Conservation (phyloP, 2,329 filamentous ascomycete genomes). For the Fusarium sp. region DNA sequence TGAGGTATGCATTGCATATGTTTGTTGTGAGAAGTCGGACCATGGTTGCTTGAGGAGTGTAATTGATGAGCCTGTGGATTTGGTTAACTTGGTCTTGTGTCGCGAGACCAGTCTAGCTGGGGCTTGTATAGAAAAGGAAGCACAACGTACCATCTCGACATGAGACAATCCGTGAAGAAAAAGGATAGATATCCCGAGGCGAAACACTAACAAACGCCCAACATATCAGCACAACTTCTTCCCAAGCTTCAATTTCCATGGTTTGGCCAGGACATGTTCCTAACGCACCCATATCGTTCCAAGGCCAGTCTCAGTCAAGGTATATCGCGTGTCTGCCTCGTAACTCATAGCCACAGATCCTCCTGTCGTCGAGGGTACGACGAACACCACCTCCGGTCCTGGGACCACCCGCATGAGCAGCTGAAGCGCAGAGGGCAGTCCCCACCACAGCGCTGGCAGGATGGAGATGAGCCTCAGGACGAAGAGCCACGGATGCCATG, state of each 20-base stretch:
- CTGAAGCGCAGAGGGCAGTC: conserved; percentile 75
- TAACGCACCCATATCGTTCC: conserved; percentile 79
- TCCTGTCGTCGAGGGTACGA: conserved; percentile 46
- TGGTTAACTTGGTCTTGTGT: conserved; percentile 21
- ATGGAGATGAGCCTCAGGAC: conserved; percentile 79
- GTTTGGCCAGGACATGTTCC: not conserved
- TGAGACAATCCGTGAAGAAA: conserved; percentile 86
- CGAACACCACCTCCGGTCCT: conserved; percentile 50
- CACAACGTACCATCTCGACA: conserved; percentile 78
- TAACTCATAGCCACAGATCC: conserved; percentile 35
- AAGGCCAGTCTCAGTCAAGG: conserved; percentile 76
- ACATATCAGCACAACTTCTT: conserved; percentile 22
- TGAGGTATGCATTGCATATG: conserved; percentile 80
- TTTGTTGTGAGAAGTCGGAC: conserved; percentile 83
- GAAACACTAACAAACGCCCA: conserved; percentile 68
- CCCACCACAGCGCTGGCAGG: conserved; percentile 79
- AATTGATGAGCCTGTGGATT: conserved; percentile 78
- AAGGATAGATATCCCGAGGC: conserved; percentile 84
- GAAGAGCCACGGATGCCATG: conserved; percentile 81
- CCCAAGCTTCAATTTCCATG: not conserved
- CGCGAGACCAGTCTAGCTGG: conserved; percentile 7
- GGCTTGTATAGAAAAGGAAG: not conserved
- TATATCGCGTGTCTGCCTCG: conserved; percentile 51
- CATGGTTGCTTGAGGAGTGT: conserved; percentile 83
- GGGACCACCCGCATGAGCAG: conserved; percentile 74